Evolutionary conservation across 208 protist species (phyloP).

Genomic region (Leishmania mexicana): DNA sequence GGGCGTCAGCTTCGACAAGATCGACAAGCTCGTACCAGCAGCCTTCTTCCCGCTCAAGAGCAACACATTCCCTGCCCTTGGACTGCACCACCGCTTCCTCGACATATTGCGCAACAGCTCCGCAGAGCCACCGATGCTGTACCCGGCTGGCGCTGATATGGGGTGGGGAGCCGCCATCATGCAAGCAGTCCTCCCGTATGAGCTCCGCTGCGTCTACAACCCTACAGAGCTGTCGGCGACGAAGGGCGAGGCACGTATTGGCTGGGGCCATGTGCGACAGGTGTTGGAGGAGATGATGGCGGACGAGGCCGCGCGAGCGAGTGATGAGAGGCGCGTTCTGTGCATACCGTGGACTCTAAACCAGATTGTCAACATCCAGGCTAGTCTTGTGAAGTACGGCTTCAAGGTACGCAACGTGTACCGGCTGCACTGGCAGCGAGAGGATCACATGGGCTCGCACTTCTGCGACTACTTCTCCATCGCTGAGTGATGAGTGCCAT

Average conservation of each 20-base stretch:
- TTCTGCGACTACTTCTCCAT: conserved; percentile 82
- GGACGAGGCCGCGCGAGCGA: neutral
- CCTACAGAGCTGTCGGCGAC: conserved; percentile 77
- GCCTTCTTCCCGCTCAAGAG: conserved; percentile 72
- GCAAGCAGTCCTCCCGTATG: conserved; percentile 71
- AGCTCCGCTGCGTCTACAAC: conserved; percentile 76
- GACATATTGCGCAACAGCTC: conserved; percentile 60
- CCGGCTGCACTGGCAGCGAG: conserved; percentile 74
- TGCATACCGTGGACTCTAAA: conserved; percentile 87
- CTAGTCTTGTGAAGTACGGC: conserved; percentile 83
- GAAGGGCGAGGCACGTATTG: conserved; percentile 75
- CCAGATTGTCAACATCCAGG: conserved; percentile 89
- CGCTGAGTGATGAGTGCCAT: neutral
- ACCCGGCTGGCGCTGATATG: conserved; percentile 54
- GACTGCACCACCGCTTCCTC: conserved; percentile 81
- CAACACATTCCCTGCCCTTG: conserved; percentile 81
- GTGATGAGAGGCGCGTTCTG: conserved; percentile 47
- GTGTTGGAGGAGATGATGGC: conserved; percentile 57
- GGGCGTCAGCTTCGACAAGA: conserved; percentile 66
- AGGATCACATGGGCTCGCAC: conserved; percentile 76
- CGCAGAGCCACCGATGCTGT: conserved; percentile 80
- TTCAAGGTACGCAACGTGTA: conserved; percentile 71
- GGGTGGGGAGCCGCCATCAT: conserved; percentile 45
- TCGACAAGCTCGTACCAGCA: conserved; percentile 71
- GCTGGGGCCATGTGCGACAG: conserved; percentile 78